These are phyloP conservation scores for Yarrowia sp. DNA, from an alignment of 805 yeast genomes.

Conservation along the genomic window DNA sequence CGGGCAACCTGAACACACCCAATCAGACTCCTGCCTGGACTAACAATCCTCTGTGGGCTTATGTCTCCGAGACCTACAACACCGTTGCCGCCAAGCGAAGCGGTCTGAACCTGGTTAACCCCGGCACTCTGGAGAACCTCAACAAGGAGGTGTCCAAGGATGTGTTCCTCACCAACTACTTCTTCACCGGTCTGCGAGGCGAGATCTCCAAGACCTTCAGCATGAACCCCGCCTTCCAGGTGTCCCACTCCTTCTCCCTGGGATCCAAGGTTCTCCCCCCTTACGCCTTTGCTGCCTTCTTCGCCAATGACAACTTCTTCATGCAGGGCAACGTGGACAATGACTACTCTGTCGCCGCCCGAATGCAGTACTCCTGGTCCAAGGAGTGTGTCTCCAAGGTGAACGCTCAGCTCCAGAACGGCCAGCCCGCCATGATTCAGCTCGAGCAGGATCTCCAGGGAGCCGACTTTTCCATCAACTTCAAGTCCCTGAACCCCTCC, in stretches of 20 bases:
- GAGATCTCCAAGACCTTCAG: conserved; percentile 90
- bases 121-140: conserved; percentile 92
- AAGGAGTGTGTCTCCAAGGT: conserved; percentile 73
- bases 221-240: conserved; percentile 93
- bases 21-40: conserved; percentile 50
- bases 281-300: conserved; percentile 86
- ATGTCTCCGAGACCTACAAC: conserved; percentile 70
- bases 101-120: conserved; percentile 79
- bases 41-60: conserved; percentile 77
- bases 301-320: conserved; percentile 80
- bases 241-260: conserved; percentile 86
- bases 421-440: conserved; percentile 92
- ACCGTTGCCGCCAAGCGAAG: conserved; percentile 74
- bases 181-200: conserved; percentile 94
- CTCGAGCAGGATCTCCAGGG: conserved; percentile 95
- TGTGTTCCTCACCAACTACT: conserved; percentile 83
- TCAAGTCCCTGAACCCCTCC: conserved; percentile 89
- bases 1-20: conserved; percentile 27
- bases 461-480: conserved; percentile 78
- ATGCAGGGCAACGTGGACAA: conserved; percentile 91
- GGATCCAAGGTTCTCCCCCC: conserved; percentile 86
- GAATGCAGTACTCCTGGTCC: conserved; percentile 89
- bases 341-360: conserved; percentile 79
- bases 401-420: conserved; percentile 81
- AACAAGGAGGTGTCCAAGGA: conserved; percentile 92